Evolutionary conservation across 176 grass and related monocot species (phyloP), one percentile per base, ranked within the genome.

Genomic region (Raddia distichophylla): DNA sequence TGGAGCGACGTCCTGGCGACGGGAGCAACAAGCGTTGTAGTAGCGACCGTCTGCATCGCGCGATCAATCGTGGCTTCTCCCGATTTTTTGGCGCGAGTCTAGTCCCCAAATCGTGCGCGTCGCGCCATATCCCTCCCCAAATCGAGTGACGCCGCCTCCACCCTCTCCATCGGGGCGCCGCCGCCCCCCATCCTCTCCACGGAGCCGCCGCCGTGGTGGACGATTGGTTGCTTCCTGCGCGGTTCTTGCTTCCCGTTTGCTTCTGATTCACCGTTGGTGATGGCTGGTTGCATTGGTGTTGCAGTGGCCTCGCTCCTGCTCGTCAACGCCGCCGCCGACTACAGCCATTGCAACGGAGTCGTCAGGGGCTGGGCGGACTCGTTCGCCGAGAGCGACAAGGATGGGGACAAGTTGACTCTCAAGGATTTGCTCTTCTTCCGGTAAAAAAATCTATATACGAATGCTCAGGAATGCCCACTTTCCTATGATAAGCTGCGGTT

Each of bases 361-460:
- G 89, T 99, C 42, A 87, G 72, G 53, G 81, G 85, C 4, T 99
- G 97, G 97, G 93, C 83, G 22, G 85, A 80, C 48, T 90, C 77
- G 42, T 79, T 50, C 0, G 81, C 35, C 17, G 89, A 86, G 71
- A 84, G 57, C n/a, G 69, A 57, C 9, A 84, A 60, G 7, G 85
- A 54, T 60, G 87, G 77, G 10, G 91, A 90, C 59, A 95, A 90
- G 4, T 80, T 88, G 52, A 95, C 35, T 69, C 89, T 99, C 34
- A 93, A 88, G 73, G 97, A 99, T 79, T 59, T 99, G 71, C 85
- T 99, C 78, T 93, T 99, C 88, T 99, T 99, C 82, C 87, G n/a
- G n/a, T n/a, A n/a, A n/a, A 90, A 82, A 75, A 99, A 95, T 73
- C 83, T 99, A 33, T 99, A 95, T 71, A 90, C 82, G 0, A 82